A percentile compares a stretch with the other conserved stretches of the same genome.
phyloP scores from a whole-genome alignment of 1,139 yeast genomes.

The Eremothecium gossypii region DNA sequence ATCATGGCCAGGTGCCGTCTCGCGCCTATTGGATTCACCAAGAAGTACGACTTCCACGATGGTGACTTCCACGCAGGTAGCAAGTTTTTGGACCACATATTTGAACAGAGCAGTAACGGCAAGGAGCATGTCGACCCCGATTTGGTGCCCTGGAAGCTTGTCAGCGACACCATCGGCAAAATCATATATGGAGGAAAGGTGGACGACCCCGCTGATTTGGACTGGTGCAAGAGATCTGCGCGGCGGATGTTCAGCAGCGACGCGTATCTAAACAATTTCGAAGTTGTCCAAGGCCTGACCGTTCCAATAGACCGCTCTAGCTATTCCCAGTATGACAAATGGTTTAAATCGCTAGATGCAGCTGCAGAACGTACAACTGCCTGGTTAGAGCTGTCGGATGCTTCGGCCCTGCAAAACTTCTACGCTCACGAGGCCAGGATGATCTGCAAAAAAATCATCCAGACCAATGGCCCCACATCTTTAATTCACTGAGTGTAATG shows the following conservation, averaged over 20 bases:
- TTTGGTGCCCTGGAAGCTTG: constrained; percentile 48
- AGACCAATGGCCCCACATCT: not conserved
- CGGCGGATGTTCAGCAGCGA: constrained; percentile 1
- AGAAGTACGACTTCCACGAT: constrained; percentile 61
- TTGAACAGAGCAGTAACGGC: constrained; percentile 17
- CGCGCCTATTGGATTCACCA: constrained; percentile 54
- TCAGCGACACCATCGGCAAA: constrained; percentile 42
- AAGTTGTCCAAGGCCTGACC: constrained; percentile 9
- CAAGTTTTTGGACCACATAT: constrained; percentile 11
- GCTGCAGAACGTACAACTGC: constrained; percentile 1
- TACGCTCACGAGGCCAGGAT: constrained; percentile 7
- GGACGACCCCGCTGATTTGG: constrained; percentile 39
- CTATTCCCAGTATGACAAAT: constrained; percentile 2
- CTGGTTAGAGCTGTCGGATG: constrained; percentile 15
- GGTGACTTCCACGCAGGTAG: constrained; percentile 54
- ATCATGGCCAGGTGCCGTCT: constrained; percentile 51
- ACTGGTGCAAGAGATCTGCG: constrained; percentile 27
- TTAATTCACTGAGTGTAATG: not conserved
- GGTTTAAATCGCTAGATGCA: constrained; percentile 3
- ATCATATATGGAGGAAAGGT: constrained; percentile 72
- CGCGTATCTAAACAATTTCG: constrained; percentile 7
- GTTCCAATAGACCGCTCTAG: constrained; percentile 2
- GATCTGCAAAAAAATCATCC: not conserved
- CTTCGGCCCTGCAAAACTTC: constrained; percentile 8
- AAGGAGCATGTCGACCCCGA: constrained; percentile 40